Base-by-base conservation (phyloP, 805 yeast species). In the Candida ipomoeae region DNA sequence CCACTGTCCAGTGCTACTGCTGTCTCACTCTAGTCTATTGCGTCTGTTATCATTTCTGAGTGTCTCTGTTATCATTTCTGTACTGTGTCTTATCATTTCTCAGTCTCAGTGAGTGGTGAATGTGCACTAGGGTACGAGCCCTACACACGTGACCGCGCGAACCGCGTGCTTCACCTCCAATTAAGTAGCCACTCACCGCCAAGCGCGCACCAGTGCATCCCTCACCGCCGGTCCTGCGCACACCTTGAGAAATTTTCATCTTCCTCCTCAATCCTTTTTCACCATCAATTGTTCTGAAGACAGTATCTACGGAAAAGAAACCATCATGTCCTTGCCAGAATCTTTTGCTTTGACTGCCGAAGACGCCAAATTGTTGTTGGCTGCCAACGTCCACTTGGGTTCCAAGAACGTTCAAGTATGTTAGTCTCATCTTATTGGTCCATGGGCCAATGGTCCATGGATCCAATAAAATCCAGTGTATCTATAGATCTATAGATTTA, bases 321-420 rank as follows among this genome's bases (percentile, higher is more conserved):
- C 56, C 55, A 68, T 59, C 62, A 85, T 85, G 90, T 84, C 90
- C 71, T 80, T 84, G 78, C 91, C 92, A 76, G 89, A 87, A 79
- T 81, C 89, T 71, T 84, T 86, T 79, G 89, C 85, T 77, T 85
- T 88, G 79, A 89, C 97, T 77, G 89, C 90, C 78, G 97, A 89
- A 82, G 97, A 91, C 81, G 96, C 96, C 81, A 94, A 94, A 84
- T 88, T 92, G 77, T 84, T 94, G 80, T 86, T 94, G 82, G 98
- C 99, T 77, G 99, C 99, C 77, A 92, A 92, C 89, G 89, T 85
- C 71, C 99, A 94, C 84, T 87, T 94, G 77, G 99, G 99, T 79
- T 85, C 98, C 77, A 94, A 94, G 89, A 94, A 94, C 89, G 96
- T 92, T 78, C 97, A 91, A 83, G 96, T 87, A 85, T 79, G 91